Conservation (phyloP, 1,284 basidiomycete species). For the Cryptococcus deneoformans region DNA sequence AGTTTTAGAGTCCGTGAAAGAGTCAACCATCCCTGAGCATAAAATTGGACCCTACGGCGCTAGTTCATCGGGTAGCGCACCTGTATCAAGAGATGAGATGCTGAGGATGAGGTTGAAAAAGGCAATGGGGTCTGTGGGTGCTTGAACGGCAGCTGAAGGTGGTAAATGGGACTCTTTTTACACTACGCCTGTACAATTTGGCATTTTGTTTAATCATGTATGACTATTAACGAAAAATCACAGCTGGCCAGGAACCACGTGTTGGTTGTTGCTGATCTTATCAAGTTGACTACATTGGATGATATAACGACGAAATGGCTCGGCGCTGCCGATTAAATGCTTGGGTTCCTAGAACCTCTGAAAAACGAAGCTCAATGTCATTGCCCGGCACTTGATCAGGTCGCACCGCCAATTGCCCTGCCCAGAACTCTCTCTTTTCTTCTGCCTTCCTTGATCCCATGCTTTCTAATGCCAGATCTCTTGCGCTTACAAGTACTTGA, state of each 20-base stretch:
- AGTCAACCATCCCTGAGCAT: not conserved
- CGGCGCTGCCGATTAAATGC: too few species aligned
- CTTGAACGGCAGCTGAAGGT: slow-evolving; percentile 10
- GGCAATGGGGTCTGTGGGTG: slow-evolving; percentile 48
- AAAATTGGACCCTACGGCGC: not conserved
- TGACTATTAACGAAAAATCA: too few species aligned
- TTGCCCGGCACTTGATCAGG: too few species aligned
- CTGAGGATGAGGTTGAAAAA: slow-evolving; percentile 46
- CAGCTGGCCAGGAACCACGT: too few species aligned
- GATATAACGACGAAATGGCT: too few species aligned
- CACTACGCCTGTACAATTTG: too few species aligned
- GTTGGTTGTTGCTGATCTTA: too few species aligned
- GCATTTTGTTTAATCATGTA: too few species aligned
- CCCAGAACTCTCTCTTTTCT: not conserved
- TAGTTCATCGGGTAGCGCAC: not conserved
- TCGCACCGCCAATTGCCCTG: not conserved
- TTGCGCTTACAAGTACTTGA: not conserved
- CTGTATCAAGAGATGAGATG: slow-evolving; percentile 37
- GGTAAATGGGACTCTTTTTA: too few species aligned
- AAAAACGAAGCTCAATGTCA: too few species aligned
- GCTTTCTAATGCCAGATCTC: not conserved
- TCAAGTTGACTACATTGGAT: too few species aligned
- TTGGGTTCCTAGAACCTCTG: too few species aligned
- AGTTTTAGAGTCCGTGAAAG: not conserved
- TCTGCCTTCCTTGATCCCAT: not conserved